Evolutionary conservation across 345 rosid genomes (phyloP).

Genomic region (Litchi chinensis): DNA sequence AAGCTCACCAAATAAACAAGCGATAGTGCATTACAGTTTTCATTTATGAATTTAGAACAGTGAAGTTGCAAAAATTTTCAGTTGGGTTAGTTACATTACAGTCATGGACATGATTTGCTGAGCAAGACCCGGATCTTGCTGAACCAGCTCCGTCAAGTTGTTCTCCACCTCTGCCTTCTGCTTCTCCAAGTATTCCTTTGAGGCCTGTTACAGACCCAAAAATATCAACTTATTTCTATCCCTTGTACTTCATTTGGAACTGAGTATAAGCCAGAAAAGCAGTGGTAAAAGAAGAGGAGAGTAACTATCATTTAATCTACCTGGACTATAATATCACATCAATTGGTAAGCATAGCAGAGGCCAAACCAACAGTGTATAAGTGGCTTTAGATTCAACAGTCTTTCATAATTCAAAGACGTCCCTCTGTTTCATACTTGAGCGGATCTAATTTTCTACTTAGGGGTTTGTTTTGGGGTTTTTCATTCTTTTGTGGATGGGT

Average conservation of each 20-base stretch:
- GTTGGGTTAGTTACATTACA: slow-evolving; percentile 21
- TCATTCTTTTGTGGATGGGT: not conserved
- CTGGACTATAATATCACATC: not conserved
- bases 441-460: too few species aligned
- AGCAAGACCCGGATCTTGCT: slow-evolving; percentile 91
- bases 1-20: not conserved
- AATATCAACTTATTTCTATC: not conserved
- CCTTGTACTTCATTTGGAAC: not conserved
- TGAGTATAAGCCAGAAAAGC: not conserved
- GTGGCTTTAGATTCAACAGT: too few species aligned
- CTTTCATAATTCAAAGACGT: too few species aligned
- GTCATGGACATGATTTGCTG: slow-evolving; percentile 88
- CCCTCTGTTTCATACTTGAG: too few species aligned
- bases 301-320: not conserved
- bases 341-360: not conserved
- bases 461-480: too few species aligned
- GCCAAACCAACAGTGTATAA: not conserved
- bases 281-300: not conserved
- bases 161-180: slow-evolving; percentile 81
- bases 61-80: not conserved
- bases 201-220: slow-evolving; percentile 50
- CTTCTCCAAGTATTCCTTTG: slow-evolving; percentile 91
- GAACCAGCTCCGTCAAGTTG: slow-evolving; percentile 87
- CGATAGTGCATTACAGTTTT: not conserved
- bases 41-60: not conserved